Evolutionary conservation across 108 stramenopile species (phyloP), one percentile per base, ranked within the genome.

Genomic region (Cyclostephanos invisitatus): DNA sequence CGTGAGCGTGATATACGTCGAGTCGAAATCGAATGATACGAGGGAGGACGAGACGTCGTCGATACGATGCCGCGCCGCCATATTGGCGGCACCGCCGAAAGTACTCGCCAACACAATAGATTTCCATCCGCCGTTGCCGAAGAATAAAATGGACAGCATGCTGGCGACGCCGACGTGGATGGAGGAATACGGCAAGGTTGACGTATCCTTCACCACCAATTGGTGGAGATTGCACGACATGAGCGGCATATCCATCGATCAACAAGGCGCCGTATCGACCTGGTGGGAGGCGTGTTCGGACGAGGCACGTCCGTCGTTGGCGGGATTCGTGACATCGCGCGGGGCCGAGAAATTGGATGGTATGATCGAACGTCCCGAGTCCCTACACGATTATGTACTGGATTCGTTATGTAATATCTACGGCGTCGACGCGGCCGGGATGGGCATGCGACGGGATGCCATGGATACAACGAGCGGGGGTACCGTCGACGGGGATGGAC

Each of bases 211-310:
- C 22, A 37, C 47, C 10, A 14, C 12, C 21, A 71, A 71, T 48
- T 71, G 70, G 70, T 62, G 70, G 70, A 40, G 70, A 3, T 5
- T 7, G 28, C 59, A 29, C 46, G 15, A 37, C 21, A 50, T 71
- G 61, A 71, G 70, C 40, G 70, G 44, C 5, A 47, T 71, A 42
- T 71, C 70, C 5, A 62, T 71, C 27, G 70, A 71, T 32, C 59
- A 62, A 7, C 21, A 8, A 14, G 61, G 70, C 0, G 59, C 61
- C 7, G 70, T 71, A 24, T 50, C 59, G 62, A 71, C 70, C 37
- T 71, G 70, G 70, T 71, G 70, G 70, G 70, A 71, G 60, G 46
- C 70, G 0, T 71, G 70, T 25, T 71, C 70, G 5, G 70, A 60
- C 29, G 46, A 50, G 15, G 61, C 15, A n/a, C 42, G 22, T 11